Base-by-base conservation (phyloP, 225 moss, liverwort and hornwort species). In the Antitrichia curtipendula region DNA sequence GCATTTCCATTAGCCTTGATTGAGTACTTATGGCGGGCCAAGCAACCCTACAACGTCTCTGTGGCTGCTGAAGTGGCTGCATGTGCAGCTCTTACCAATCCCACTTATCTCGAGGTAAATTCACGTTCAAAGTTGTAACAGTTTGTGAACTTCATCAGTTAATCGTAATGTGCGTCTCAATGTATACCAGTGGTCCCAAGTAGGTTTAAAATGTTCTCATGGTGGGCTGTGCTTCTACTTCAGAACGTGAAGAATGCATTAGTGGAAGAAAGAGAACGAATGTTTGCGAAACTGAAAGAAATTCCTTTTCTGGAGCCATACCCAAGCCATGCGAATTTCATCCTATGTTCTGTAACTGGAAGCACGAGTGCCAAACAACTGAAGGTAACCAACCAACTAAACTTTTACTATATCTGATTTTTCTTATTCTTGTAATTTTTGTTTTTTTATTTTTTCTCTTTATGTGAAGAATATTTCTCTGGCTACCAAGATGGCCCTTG, bases 11-110 rank as follows among this genome's bases (percentile, higher is more conserved):
- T 96, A 49, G 85, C 91, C 72, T 90, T 99, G 69, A 95, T 99
- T 60, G 95, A 99, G 86, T 99, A 93, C 86, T 93, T 99, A 13
- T 96, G 98, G 98, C 95, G 97, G 38, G 97, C 97, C 53, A 99
- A 99, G 90, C 98, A 99, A 88, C 98, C 98, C 36, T 99, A 99
- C 89, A 99, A 99, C 80, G 98, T 99, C 53, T 99, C 98, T 61
- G 98, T 97, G 83, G 97, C 98, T 78, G 98, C 98, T 53, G 98
- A 97, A 94, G 94, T 97, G 86, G 98, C 98, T 78, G 97, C 97
- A 38, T 99, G 96, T 89, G 97, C 97, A 50, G 97, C 98, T 68
- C 91, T 99, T 49, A 78, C 92, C 45, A 97, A 99, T 87, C 94
- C 93, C 50, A 88, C 83, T 66, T 99, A 97, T 74, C 87, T 97